Base-by-base conservation (phyloP, 2,329 filamentous ascomycete species). In the Talaromyces funiculosus region DNA sequence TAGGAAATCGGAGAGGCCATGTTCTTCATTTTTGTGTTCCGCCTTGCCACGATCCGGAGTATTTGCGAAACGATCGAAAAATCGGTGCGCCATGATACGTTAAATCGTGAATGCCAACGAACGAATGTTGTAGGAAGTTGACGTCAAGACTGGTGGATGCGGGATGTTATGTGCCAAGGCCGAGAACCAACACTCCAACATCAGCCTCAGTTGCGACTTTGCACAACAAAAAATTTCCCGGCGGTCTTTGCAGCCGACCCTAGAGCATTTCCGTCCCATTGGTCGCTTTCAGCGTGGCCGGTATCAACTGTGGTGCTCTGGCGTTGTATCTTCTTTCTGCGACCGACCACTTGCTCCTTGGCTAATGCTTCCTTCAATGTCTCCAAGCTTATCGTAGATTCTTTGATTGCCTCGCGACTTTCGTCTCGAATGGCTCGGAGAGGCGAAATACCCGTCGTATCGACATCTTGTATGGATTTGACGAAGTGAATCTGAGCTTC, bases 401-500 rank as follows among this genome's bases (percentile, higher is more conserved):
- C 75, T 63, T 71, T 68, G 16, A 70, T 60, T 8, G 73, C 75
- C 53, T 75, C 72, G 4, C 67, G 64, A n/a, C 70, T 80, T 62
- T 80, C 92, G 72, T 97, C 93, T 57, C 90, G 85, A 61, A 97
- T 88, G 47, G 88, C 87, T 55, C 84, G 82, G 45, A 99, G 76
- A 0, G 94, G 92, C 60, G 86, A 81, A 0, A 97, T 80, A 3
- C 83, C 86, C 0, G 80, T 76, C 0, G 90, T 92, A 72, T 96
- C 84, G 53, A 96, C 87, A 47, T 82, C 79, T 70, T 96, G 92
- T 20, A 97, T 86, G 64, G 91, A 85, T 63, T 85, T 86, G n/a
- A 97, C 92, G 70, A 99, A 99, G 69, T 89, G 88, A 0, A 99
- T 83, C 71, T 99, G 94, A 33, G 89, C 86, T 57, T 87, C 82